A percentile compares a stretch with the other conserved stretches of the same genome.
Conservation (phyloP, 169 alveolate genomes). For the Cryptosporidium tyzzeri region DNA sequence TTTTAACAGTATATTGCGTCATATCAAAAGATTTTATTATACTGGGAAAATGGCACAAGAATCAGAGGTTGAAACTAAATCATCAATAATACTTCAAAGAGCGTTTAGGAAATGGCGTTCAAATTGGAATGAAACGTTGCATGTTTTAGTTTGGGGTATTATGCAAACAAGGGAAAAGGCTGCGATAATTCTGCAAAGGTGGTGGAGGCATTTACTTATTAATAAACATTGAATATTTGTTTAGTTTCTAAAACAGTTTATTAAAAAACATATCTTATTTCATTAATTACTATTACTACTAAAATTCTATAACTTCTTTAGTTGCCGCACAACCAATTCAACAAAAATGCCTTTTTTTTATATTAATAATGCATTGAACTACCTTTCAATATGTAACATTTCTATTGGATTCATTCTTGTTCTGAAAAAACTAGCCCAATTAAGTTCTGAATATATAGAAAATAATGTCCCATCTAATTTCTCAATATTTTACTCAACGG, state of each 20-base stretch:
- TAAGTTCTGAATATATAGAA: neutral
- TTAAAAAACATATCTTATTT: too few relatives aligned
- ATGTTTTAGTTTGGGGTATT: constrained; percentile 68
- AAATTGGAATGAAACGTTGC: constrained; percentile 56
- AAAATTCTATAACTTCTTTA: neutral
- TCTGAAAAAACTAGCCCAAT: neutral
- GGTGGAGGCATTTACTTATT: constrained; percentile 37
- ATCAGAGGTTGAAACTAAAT: constrained; percentile 21
- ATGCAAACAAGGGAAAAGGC: constrained; percentile 75
- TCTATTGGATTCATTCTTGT: constrained; percentile 13
- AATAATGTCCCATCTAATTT: neutral
- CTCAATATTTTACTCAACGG: constrained; percentile 50
- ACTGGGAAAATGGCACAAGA: neutral
- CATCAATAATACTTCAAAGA: constrained; percentile 56
- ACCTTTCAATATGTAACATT: constrained; percentile 33
- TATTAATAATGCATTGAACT: neutral
- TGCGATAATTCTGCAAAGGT: constrained; percentile 57
- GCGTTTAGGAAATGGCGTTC: constrained; percentile 70
- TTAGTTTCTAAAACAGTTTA: neutral
- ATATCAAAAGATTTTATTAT: neutral
- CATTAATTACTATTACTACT: too few relatives aligned
- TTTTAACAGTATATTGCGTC: neutral
- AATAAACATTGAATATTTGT: neutral
- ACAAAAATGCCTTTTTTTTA: neutral
- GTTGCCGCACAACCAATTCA: neutral